Evolutionary conservation across 352 stramenopile genomes (phyloP).

Genomic region (Achlya hypogyna): DNA sequence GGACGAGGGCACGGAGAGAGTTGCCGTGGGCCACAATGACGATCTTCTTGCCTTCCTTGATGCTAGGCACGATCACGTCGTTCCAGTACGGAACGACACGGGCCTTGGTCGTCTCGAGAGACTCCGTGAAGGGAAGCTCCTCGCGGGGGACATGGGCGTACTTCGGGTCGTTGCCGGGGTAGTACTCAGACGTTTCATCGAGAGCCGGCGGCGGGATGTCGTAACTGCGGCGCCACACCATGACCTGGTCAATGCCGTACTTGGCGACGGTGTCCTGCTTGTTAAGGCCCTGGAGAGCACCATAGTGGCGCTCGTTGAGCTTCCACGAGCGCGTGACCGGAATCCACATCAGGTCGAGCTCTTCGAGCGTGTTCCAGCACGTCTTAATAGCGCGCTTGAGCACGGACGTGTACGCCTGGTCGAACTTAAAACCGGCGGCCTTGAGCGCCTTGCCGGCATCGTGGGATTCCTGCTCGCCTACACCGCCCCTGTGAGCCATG

Average conservation of each 20-base stretch:
- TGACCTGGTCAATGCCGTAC: constrained; percentile 86
- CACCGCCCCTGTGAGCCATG: background rate
- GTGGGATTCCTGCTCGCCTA: constrained; percentile 85
- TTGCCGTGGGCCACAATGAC: constrained; percentile 98
- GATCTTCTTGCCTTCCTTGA: constrained; percentile 93
- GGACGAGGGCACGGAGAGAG: constrained; percentile 96
- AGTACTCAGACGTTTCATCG: constrained; percentile 79
- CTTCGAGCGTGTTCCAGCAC: constrained; percentile 93
- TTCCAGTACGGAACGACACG: constrained; percentile 96
- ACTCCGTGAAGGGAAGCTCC: constrained; percentile 90
- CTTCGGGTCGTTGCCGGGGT: constrained; percentile 86
- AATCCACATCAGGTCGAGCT: constrained; percentile 97
- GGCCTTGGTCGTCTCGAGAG: constrained; percentile 87
- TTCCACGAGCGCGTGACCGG: constrained; percentile 88
- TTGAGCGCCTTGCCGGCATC: constrained; percentile 93
- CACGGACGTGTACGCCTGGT: constrained; percentile 93
- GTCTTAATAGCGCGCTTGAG: constrained; percentile 98
- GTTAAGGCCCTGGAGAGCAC: constrained; percentile 95
- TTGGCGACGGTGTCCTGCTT: constrained; percentile 99
- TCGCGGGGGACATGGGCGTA: constrained; percentile 87
- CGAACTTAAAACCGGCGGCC: constrained; percentile 88
- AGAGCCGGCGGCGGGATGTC: constrained; percentile 92
- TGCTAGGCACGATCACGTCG: constrained; percentile 87
- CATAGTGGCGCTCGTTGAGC: constrained; percentile 99
- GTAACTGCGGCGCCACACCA: constrained; percentile 96